Conservation (phyloP, 1,139 yeast species). For the Keqinozyma sinolaborantium region DNA sequence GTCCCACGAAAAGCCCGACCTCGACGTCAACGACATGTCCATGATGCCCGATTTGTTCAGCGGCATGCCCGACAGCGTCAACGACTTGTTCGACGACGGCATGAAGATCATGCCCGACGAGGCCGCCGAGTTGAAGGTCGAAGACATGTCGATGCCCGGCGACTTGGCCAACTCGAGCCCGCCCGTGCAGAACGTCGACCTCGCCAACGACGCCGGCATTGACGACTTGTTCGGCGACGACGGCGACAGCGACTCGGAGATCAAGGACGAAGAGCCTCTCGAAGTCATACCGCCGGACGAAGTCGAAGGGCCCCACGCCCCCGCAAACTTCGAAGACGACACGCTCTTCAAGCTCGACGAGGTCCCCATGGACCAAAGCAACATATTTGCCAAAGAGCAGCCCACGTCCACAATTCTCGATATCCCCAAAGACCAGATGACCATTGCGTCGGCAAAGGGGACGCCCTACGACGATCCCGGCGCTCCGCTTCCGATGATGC, state of each 20-base stretch:
- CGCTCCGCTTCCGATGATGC: conserved; percentile 65
- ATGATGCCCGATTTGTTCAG: conserved; percentile 20
- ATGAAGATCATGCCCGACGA: conserved; percentile 6
- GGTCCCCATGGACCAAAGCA: neutral
- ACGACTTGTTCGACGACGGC: conserved; percentile 12
- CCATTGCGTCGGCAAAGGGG: conserved; percentile 18
- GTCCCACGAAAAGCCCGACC: conserved; percentile 19
- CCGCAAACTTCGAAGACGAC: conserved; percentile 1
- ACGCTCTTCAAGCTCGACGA: neutral
- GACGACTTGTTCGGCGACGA: conserved; percentile 45
- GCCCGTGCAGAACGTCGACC: conserved; percentile 5
- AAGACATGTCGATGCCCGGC: conserved; percentile 3
- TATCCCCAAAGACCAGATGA: conserved; percentile 59
- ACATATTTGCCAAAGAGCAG: neutral
- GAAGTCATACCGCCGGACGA: conserved; percentile 1
- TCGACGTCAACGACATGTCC: conserved; percentile 14
- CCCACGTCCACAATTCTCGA: conserved; percentile 23
- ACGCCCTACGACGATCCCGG: conserved; percentile 77
- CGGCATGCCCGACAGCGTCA: conserved; percentile 18
- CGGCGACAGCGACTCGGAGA: conserved; percentile 15
- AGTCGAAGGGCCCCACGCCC: neutral
- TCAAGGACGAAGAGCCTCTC: conserved; percentile 3
- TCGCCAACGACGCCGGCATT: conserved; percentile 27
- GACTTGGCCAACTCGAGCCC: conserved; percentile 22
- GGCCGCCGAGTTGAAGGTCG: conserved; percentile 2